A percentile compares a stretch with the other conserved stretches of the same genome.
phyloP scores from a whole-genome alignment of 1,284 basidiomycete genomes.

The Microbotryomycetes sp. region DNA sequence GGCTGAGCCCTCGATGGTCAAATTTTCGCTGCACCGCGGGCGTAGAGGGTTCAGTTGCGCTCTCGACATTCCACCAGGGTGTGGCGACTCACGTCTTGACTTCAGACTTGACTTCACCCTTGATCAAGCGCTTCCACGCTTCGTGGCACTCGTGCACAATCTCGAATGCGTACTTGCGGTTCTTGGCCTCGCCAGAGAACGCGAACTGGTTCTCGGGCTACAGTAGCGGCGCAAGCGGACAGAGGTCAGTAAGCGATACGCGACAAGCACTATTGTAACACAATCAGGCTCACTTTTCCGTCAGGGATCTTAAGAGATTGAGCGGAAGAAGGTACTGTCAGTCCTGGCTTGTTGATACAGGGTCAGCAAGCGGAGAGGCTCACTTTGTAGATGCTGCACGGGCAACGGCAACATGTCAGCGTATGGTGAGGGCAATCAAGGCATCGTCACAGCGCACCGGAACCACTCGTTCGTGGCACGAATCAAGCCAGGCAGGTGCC shows the following conservation, averaged over 20 bases:
- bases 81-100: conserved; percentile 66
- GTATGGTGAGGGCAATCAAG: background rate
- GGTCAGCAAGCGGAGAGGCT: conserved; percentile 39
- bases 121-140: conserved; percentile 91
- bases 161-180: conserved; percentile 92
- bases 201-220: conserved; percentile 75
- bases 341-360: too few species aligned
- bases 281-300: conserved; percentile 57
- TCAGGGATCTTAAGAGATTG: conserved; percentile 56
- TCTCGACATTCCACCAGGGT: too few species aligned
- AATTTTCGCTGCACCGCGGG: conserved; percentile 51
- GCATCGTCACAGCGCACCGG: conserved; percentile 52
- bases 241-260: background rate
- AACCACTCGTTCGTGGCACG: conserved; percentile 93
- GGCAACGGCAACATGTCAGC: background rate
- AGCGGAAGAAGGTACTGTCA: too few species aligned
- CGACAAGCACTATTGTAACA: background rate
- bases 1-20: conserved; percentile 65
- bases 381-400: conserved; percentile 85
- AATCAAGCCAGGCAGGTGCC: conserved; percentile 93
- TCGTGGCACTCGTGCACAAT: conserved; percentile 99
- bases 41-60: too few species aligned
- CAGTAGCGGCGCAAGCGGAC: background rate
- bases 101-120: conserved; percentile 70
- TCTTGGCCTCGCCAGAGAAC: conserved; percentile 99